Conservation (phyloP, 2,329 filamentous ascomycete species). For the Beauveria sp. region DNA sequence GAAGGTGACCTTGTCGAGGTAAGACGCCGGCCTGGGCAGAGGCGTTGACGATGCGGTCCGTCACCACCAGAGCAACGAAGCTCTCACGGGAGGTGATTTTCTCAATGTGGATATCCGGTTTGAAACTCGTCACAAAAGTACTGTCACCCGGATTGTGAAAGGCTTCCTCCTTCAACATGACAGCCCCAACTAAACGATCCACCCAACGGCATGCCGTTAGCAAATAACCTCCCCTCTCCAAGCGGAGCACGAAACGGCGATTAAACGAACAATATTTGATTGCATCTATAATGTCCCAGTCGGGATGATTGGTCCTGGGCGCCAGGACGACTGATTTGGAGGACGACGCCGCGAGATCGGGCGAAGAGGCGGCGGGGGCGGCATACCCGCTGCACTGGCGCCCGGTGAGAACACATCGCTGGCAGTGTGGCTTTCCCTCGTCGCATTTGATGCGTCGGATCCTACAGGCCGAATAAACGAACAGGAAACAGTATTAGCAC, state of each 20-base stretch:
- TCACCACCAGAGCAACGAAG: constrained; percentile 3
- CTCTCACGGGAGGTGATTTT: not conserved
- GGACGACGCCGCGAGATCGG: not conserved
- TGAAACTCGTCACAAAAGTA: not conserved
- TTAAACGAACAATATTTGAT: constrained; percentile 11
- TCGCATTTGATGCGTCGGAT: constrained; percentile 11
- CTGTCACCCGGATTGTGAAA: constrained; percentile 4
- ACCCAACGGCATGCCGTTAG: not conserved
- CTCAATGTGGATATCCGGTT: not conserved
- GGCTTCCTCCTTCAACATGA: constrained; percentile 7
- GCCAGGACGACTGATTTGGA: not conserved
- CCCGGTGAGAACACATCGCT: constrained; percentile 7
- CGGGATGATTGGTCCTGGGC: not conserved
- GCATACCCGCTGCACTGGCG: constrained; percentile 9
- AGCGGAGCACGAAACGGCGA: not conserved
- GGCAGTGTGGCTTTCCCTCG: constrained; percentile 10
- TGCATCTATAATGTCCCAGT: constrained; percentile 9
- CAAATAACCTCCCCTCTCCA: not conserved
- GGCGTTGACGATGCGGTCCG: constrained; percentile 10
- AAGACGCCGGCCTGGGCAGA: not conserved
- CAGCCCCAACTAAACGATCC: not conserved
- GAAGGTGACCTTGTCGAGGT: constrained; percentile 2
- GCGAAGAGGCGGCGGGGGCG: not conserved
- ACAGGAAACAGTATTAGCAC: not conserved
- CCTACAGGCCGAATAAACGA: not conserved